Evolutionary conservation across 371 early-diverging fungal genomes (phyloP).

Genomic region (Catenaria anguillulae): DNA sequence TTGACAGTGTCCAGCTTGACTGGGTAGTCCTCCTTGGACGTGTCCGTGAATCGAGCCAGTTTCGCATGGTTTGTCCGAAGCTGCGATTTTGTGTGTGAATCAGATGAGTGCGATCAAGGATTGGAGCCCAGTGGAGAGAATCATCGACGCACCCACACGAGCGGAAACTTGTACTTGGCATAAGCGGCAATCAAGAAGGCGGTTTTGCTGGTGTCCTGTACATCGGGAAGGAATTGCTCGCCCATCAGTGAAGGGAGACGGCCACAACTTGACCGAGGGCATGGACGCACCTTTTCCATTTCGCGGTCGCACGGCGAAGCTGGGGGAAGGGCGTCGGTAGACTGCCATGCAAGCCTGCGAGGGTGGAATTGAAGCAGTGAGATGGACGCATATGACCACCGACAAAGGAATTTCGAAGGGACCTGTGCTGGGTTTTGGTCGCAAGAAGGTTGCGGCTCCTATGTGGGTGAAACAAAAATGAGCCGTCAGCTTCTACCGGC

Average conservation of each 20-base stretch:
- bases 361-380: background rate
- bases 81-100: conserved; percentile 14
- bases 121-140: conserved; percentile 2
- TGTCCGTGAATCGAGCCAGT: too few species aligned
- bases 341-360: conserved; percentile 1
- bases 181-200: conserved; percentile 62
- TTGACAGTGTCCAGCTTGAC: conserved; percentile 38
- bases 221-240: too few species aligned
- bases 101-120: background rate
- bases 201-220: conserved; percentile 24
- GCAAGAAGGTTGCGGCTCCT: conserved; percentile 24
- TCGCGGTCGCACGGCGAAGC: conserved; percentile 35
- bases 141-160: conserved; percentile 46
- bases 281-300: conserved; percentile 22
- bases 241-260: too few species aligned
- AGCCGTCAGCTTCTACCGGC: background rate
- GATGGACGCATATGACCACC: background rate
- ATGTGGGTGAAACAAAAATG: background rate
- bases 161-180: conserved; percentile 59
- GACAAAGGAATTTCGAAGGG: too few species aligned
- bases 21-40: conserved; percentile 41
- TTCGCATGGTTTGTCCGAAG: conserved; percentile 42
- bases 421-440: conserved; percentile 19
- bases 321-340: conserved; percentile 10
- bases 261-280: too few species aligned